A percentile compares a stretch with the other conserved stretches of the same genome.
Evolutionary conservation across 2,329 filamentous ascomycete genomes (phyloP).

Genomic region (Verticillium albo-atrum): DNA sequence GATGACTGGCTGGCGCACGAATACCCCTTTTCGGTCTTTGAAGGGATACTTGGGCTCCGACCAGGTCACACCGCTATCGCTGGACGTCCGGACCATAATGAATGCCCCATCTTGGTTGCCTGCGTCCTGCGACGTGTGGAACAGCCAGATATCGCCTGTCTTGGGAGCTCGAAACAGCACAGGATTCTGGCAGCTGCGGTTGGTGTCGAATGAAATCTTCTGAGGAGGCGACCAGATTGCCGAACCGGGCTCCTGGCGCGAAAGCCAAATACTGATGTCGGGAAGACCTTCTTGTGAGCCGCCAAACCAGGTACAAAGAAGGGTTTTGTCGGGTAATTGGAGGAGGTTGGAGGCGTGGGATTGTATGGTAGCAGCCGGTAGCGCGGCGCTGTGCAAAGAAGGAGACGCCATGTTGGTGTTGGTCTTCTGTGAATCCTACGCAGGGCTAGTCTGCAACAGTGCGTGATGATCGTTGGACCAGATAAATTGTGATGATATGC

Average conservation of each 20-base stretch:
- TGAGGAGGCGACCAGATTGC: constrained; percentile 24
- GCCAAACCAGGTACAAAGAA: constrained; percentile 40
- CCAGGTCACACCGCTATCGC: constrained; percentile 31
- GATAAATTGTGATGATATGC: not conserved
- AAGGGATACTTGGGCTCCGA: constrained; percentile 25
- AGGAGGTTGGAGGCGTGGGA: constrained; percentile 40
- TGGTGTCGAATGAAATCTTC: constrained; percentile 31
- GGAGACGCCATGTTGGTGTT: not conserved
- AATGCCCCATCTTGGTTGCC: constrained; percentile 38
- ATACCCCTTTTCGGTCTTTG: constrained; percentile 26
- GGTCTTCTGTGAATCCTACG: not conserved
- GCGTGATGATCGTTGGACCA: not conserved
- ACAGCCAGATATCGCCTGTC: constrained; percentile 30
- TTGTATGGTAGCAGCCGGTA: constrained; percentile 35
- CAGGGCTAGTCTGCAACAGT: not conserved
- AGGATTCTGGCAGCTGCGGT: constrained; percentile 39
- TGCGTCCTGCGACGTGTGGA: constrained; percentile 38
- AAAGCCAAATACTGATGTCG: constrained; percentile 38
- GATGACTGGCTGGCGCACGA: constrained; percentile 35
- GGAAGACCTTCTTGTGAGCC: constrained; percentile 38
- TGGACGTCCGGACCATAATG: constrained; percentile 29
- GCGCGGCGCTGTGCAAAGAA: constrained; percentile 9
- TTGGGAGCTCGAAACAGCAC: constrained; percentile 32
- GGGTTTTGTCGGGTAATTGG: constrained; percentile 30
- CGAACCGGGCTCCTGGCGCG: constrained; percentile 25